Conservation (phyloP, 2,329 filamentous ascomycete species). For the Cercospora janseana region DNA sequence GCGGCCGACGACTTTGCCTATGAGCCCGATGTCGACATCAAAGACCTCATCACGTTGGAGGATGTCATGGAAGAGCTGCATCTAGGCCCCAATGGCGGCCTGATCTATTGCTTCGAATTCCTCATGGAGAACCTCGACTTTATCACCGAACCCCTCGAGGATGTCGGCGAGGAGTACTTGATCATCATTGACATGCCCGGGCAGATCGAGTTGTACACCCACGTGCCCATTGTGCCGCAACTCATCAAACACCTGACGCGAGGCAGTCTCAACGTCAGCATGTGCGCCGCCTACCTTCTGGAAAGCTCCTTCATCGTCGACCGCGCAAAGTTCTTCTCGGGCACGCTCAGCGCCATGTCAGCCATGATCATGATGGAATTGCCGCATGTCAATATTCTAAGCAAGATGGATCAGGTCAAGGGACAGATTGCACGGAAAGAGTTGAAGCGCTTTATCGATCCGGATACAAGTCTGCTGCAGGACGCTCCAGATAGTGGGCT, state of each 20-base stretch:
- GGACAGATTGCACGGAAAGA: constrained; percentile 84
- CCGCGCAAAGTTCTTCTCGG: constrained; percentile 94
- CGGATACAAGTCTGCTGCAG: constrained; percentile 77
- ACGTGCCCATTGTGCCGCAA: constrained; percentile 85
- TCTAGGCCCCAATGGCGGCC: constrained; percentile 83
- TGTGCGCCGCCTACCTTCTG: constrained; percentile 91
- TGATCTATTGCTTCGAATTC: constrained; percentile 97
- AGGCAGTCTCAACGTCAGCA: constrained; percentile 80
- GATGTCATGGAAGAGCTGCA: constrained; percentile 96
- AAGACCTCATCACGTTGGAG: constrained; percentile 86
- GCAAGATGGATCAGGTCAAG: constrained; percentile 96
- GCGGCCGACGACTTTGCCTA: constrained; percentile 92
- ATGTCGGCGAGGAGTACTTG: constrained; percentile 88
- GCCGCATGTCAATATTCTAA: constrained; percentile 92
- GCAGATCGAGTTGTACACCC: constrained; percentile 97
- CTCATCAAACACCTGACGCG: constrained; percentile 79
- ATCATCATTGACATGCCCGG: constrained; percentile 99
- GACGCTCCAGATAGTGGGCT: constrained; percentile 65
- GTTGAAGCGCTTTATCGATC: constrained; percentile 83
- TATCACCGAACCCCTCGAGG: constrained; percentile 78
- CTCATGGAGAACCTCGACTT: constrained; percentile 93
- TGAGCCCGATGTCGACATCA: constrained; percentile 90
- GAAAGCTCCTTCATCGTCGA: constrained; percentile 96
- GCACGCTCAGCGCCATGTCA: constrained; percentile 93
- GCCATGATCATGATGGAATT: constrained; percentile 99